phyloP scores from a whole-genome alignment of 257 asterid genomes.

The Thymus mandschuricus region DNA sequence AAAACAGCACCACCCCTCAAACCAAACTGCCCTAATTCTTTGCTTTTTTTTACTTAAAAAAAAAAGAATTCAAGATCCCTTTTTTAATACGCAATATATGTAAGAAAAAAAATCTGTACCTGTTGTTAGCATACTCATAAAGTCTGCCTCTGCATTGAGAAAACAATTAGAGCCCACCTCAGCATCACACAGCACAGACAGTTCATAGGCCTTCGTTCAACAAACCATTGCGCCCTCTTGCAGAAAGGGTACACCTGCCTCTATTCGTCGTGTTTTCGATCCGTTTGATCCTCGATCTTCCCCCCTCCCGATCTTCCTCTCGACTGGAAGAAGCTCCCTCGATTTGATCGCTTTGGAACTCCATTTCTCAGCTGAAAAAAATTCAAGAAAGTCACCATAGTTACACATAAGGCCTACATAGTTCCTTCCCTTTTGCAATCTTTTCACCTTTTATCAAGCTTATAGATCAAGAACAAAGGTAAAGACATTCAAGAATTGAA shows the following conservation, averaged over 20 bases:
- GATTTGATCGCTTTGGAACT: constrained; percentile 58
- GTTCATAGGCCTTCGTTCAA: constrained; percentile 85
- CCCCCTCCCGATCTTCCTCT: constrained; percentile 80
- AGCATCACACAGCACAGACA: constrained; percentile 92
- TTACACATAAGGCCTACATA: not conserved
- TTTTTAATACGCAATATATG: not conserved
- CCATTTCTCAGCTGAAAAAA: constrained; percentile 47
- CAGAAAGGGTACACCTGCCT: constrained; percentile 94
- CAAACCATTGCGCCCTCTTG: constrained; percentile 79
- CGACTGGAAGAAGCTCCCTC: constrained; percentile 61
- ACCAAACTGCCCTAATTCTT: constrained; percentile 12
- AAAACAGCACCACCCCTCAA: not conserved
- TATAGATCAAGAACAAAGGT: not conserved
- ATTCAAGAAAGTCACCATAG: not conserved
- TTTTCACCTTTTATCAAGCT: constrained; percentile 1
- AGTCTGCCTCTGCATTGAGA: constrained; percentile 88
- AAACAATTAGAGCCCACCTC: constrained; percentile 85
- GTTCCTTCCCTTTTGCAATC: not conserved
- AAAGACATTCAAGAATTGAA: constrained; percentile 3
- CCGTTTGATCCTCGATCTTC: constrained; percentile 85
- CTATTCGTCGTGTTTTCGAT: constrained; percentile 91
- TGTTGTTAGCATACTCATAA: constrained; percentile 84
- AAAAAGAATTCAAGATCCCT: not conserved
- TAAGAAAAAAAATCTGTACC: constrained; percentile 35
- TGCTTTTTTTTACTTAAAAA: not conserved